Evolutionary conservation across 495 filamentous ascomycete species (phyloP), one percentile per base, ranked within the genome.

Genomic region (Neurospora discreta): DNA sequence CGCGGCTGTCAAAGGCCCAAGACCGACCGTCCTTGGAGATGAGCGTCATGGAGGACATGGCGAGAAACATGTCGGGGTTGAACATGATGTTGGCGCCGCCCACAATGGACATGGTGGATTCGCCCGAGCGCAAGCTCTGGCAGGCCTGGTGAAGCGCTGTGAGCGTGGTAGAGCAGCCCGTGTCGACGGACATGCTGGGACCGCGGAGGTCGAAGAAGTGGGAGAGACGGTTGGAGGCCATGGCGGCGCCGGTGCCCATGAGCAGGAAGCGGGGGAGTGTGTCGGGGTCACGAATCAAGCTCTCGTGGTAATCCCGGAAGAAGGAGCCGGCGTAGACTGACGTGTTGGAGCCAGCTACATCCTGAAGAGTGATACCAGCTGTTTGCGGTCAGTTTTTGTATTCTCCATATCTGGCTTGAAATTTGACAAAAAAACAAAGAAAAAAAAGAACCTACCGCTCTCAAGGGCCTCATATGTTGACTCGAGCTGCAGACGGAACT

Each of bases 391-490:
- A 72, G 68, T 26, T 52, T 0, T 69, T 2, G 72, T 71, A 1
- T 73, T 72, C 3, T n/a, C n/a, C n/a, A n/a, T n/a, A 43, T 15
- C 23, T 60, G 39, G 20, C 5, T 43, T 13, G 39, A 5, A 36
- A 36, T 5, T 23, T 8, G 11, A 70, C 1, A 5, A 18, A 9
- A 1, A 23, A 18, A 68, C 77, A n/a, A n/a, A n/a, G 39, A 20
- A n/a, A 70, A 7, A 5, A 16, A 18, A 1, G 18, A 18, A 68
- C 77, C 68, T 70, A 83, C 81, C 86, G 46, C 83, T 82, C 72
- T 92, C 89, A 16, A 91, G 78, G 0, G 84, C 85, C 72, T 91
- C 87, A 67, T 89, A 92, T 15, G 85, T 81, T 3, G 83, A 78
- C 74, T 91, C 90, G 9, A 92, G 81, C n/a, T 89, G 77, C 5